Evolutionary conservation across 2,329 filamentous ascomycete genomes (phyloP), one percentile per base, ranked within the genome.

Genomic region (Bipolaris bicolor): DNA sequence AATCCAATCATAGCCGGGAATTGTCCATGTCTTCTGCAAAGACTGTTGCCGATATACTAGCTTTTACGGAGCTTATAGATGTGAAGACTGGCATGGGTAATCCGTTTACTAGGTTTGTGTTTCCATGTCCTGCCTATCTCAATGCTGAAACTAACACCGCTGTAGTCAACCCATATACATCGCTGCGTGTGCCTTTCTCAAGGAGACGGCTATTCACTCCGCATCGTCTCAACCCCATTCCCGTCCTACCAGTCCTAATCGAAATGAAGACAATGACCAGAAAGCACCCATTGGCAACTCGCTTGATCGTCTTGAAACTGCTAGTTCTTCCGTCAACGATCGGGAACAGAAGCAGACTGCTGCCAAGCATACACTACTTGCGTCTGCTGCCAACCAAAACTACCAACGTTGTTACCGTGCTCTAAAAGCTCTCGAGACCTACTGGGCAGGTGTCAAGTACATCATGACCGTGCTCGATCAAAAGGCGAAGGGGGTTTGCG

Each of bases 361-460:
- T 1, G 79, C 81, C 0, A 90, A 90, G 64, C 91, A 96, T 68
- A 88, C 89, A 0, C 77, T 96, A 1, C 82, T 96, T 1, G 91
- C 91, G 0, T 90, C 90, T 0, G 90, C 90, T 1, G 91, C 92
- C 0, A 93, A 88, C 63, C 89, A 94, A 68, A 94, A 96, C 66
- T 96, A 96, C 65, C 90, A 94, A 70, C 83, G 88, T 7, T 96
- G 92, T 72, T 94, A 95, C 73, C 91, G 92, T 70, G 91, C 91
- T 0, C 77, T 96, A 10, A 87, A 93, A 65, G 88, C 91, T 44
- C 80, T 96, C n/a, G 87, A 95, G 64, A 83, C 84, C 0, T 95
- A 95, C 70, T 96, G 92, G 92, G 90, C 90, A 34, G 92, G 92
- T 7, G 89, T 91, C 24, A 89, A 90, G 55, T 96, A 96, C 71